Evolutionary conservation across 495 filamentous ascomycete genomes (phyloP), one percentile per base, ranked within the genome.

Genomic region (Trypethelium eluteriae): DNA sequence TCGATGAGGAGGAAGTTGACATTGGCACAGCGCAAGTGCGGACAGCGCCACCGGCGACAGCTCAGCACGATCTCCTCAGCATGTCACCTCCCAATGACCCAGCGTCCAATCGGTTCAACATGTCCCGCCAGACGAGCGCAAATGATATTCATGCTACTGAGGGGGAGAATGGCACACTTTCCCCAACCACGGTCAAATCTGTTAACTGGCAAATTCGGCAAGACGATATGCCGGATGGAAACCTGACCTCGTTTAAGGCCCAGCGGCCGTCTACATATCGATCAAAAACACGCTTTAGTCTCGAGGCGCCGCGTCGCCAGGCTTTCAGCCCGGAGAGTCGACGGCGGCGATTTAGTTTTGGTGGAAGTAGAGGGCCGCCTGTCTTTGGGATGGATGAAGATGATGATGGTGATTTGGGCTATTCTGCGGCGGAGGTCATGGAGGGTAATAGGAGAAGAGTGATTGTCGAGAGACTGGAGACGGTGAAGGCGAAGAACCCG

Each of bases 381-480:
- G 16, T 36, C 7, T 7, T 50, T 63, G 62, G 62, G 14, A 2
- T 47, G 38, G 91, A 96, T 74, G 79, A 87, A 0, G 94, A 96
- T 70, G 93, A 91, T 2, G 93, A 98, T 76, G 93, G 93, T 0
- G 94, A 98, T 76, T 78, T 98, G 35, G 94, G 94, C 5, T 98
- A 96, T 76, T 91, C 92, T 9, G 95, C 90, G 11, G 93, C 92
- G 1, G 89, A 90, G 74, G 95, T 87, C n/a, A 90, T 92, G 88
- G 92, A 96, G 74, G 89, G 90, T 2, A 88, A 89, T 65, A 85
- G 88, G 75, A 84, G 92, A 67, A 93, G 92, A 77, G 95, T 98
- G 49, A 98, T 98, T 81, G 93, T 98, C 47, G 94, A 98, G 80
- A 80, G 94, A 71, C 74, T 98, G 64, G 94, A 98, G 80, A 88